Base-by-base conservation (phyloP, 164 flowering plant genomes). In the Stephania yunnanensis region DNA sequence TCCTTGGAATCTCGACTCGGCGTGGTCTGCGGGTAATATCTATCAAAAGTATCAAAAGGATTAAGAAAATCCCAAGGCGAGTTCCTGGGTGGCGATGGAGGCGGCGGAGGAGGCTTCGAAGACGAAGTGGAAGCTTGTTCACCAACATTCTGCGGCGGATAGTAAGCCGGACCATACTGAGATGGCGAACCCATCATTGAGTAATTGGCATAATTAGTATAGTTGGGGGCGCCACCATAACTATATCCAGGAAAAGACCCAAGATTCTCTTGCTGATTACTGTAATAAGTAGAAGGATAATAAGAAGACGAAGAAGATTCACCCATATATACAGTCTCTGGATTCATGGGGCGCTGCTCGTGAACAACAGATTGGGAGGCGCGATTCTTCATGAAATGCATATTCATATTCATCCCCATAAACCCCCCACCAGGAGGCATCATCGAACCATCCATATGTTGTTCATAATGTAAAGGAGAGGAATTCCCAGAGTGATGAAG, bases 11-110 rank as follows among this genome's bases (percentile, higher is more conserved):
- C 87, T 61, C 95, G 75, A 74, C 97, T 89, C 5, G 98, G 91
- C 8, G 97, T 83, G 66, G 87, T 83, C 5, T 82, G 78, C 29
- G 89, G 80, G 65, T 89, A 88, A 71, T 74, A 82, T 20, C 66
- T 84, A 50, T 88, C 92, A 67, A 77, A 71, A 30, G 76, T 77
- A 68, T 89, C 89, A 58, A 94, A 96, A 6, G 83, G 86, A 75
- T 89, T 96, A 69, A 96, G 78, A 74, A 92, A 90, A 63, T 94
- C 99, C 99, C 98, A 96, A 36, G 91, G 45, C 1, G 98, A 90
- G 46, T 81, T 65, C 45, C 75, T 72, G 12, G 95, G 92, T 5
- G 97, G 97, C 8, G 98, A 77, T 0, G 98, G 97, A 0, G 83
- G 97, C 11, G 97, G 95, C 10, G 98, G 99, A 3, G 93, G 87